Base-by-base conservation (phyloP, 129 eudicot genomes). In the Flaveria trinervia region DNA sequence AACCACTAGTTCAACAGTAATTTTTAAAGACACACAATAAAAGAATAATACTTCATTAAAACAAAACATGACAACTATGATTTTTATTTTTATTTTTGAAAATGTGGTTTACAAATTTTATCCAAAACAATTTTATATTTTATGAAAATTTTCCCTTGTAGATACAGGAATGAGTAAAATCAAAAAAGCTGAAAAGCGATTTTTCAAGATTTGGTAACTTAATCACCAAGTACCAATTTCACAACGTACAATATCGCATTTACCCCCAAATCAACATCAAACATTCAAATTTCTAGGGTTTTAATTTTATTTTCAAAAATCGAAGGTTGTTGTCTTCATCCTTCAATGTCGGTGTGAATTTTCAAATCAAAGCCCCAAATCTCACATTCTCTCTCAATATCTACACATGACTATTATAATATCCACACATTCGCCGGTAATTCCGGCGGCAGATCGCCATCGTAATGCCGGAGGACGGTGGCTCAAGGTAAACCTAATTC, bases 381-480 rank as follows among this genome's bases (percentile, higher is more conserved):
- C 2, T 54, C 75, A 45, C 70, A 68, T 22, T 84, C 86, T 80
- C 69, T 79, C 66, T 75, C 12, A 73, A 62, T 49, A 60, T 20
- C 67, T 43, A 59, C 17, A 54, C n/a, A 62, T 41, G 75, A 77
- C 52, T 77, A 64, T 75, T 48, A 78, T 28, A 18, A 41, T 66
- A 8, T 12, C 51, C 43, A 65, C 28, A 17, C 23, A 65, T 56
- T 43, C 15, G 62, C 81, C 83, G 81, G 72, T 77, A 62, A 77
- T 85, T 64, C 83, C 85, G 85, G 81, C 85, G 77, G 66, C 70
- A 57, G 68, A 73, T 84, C 71, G 87, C 36, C 49, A 70, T 60
- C 7, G 72, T 79, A 52, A 74, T 71, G 65, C 43, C 17, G 70
- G 62, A 50, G 49, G 70, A 68, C 80, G 64, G 82, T 82, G 82